Conservation (phyloP, 257 asterid genomes). For the Nicotiana otophora region DNA sequence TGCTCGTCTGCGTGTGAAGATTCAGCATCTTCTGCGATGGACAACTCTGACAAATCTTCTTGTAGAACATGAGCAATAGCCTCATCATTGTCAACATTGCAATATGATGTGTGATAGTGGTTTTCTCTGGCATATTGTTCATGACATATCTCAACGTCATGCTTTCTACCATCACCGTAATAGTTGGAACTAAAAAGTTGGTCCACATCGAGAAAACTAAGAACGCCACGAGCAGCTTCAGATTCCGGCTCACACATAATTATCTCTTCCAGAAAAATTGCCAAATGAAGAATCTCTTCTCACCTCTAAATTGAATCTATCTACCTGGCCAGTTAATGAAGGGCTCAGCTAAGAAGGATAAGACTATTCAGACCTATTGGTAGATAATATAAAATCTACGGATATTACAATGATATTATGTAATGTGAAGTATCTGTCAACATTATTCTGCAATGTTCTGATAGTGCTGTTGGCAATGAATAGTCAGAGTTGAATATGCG, state of each 20-base stretch:
- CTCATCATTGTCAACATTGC: conserved; percentile 48
- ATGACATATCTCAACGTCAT: conserved; percentile 59
- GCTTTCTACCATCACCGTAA: conserved; percentile 63
- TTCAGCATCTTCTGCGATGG: conserved; percentile 53
- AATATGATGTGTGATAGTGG: conserved; percentile 24
- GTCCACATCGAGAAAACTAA: conserved; percentile 49
- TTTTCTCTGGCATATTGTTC: conserved; percentile 52
- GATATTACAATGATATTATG: neutral
- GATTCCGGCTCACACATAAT: conserved; percentile 62
- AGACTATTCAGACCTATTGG: neutral
- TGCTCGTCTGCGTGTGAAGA: conserved; percentile 37
- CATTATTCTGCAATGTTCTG: neutral
- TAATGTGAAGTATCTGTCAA: neutral
- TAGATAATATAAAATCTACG: neutral
- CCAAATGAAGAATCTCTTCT: conserved; percentile 11
- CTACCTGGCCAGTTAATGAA: conserved; percentile 10
- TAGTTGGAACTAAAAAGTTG: conserved; percentile 62
- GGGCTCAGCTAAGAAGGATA: conserved; percentile 16
- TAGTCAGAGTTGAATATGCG: neutral
- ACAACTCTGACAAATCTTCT: conserved; percentile 56
- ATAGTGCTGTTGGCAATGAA: neutral
- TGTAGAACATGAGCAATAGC: conserved; percentile 48
- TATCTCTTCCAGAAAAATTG: conserved; percentile 16
- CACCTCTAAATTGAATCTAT: conserved; percentile 13
- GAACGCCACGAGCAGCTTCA: conserved; percentile 56